Evolutionary conservation across 1,139 yeast species (phyloP).

Genomic region (Lodderomyces parapsilosis): DNA sequence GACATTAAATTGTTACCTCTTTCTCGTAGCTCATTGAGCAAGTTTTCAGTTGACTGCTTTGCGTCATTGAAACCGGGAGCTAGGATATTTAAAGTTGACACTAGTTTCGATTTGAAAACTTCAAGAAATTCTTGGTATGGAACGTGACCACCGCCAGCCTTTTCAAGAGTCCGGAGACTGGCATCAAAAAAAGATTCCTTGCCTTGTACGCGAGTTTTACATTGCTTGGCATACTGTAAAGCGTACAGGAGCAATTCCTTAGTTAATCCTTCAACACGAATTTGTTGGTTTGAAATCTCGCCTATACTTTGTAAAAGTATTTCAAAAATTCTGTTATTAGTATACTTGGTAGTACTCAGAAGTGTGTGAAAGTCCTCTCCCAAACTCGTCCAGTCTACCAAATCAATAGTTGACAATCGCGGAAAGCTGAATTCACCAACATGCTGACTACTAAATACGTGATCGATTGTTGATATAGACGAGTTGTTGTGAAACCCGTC

Average conservation of each 20-base stretch:
- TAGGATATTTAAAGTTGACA: neutral
- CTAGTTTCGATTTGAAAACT: neutral
- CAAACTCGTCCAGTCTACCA: neutral
- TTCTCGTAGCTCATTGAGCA: conserved; percentile 31
- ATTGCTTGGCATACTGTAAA: conserved; percentile 1
- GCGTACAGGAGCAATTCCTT: conserved; percentile 13
- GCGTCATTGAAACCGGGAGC: neutral
- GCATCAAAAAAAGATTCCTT: neutral
- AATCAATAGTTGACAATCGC: neutral
- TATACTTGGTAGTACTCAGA: too few species aligned
- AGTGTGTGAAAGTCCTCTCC: neutral
- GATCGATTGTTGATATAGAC: neutral
- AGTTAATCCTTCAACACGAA: conserved; percentile 3
- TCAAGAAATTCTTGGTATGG: conserved; percentile 2
- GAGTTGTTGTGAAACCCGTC: neutral
- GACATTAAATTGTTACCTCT: conserved; percentile 44
- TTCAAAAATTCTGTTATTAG: neutral
- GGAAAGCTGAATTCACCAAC: neutral
- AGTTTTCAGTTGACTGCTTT: neutral
- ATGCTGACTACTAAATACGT: conserved; percentile 1
- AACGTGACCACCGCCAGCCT: neutral
- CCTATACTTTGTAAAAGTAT: neutral
- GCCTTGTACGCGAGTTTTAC: neutral
- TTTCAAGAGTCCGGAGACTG: neutral
- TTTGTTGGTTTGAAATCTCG: neutral